phyloP scores from a whole-genome alignment of 495 filamentous ascomycete genomes.

The Neurospora sp. region DNA sequence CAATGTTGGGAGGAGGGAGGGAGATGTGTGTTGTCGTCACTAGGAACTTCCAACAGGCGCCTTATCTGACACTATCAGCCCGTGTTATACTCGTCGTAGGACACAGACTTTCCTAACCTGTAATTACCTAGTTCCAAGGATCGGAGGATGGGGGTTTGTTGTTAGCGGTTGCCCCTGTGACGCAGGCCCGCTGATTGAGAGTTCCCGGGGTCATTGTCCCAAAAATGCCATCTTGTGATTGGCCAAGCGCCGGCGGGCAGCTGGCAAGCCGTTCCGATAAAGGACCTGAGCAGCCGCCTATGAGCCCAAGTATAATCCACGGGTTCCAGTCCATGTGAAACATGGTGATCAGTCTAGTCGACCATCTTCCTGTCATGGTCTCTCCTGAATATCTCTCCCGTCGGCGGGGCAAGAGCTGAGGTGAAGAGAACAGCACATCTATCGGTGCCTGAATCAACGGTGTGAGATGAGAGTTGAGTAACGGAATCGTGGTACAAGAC shows the following conservation, averaged over 20 bases:
- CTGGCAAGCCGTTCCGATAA: background rate
- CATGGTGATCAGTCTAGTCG: background rate
- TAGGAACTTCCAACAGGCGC: background rate
- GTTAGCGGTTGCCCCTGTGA: conserved; percentile 6
- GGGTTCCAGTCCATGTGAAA: background rate
- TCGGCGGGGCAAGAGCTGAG: background rate
- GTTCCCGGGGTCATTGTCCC: conserved; percentile 7
- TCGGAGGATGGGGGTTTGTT: background rate
- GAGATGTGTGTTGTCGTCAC: background rate
- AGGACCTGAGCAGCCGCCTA: background rate
- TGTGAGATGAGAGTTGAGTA: background rate
- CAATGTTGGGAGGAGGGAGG: background rate
- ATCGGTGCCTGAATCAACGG: background rate
- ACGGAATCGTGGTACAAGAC: background rate
- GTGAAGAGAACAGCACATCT: background rate
- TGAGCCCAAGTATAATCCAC: background rate
- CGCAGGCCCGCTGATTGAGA: conserved; percentile 9
- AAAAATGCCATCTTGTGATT: conserved; percentile 1
- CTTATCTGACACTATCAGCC: background rate
- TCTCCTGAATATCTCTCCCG: background rate
- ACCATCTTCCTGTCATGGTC: background rate
- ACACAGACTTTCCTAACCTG: background rate
- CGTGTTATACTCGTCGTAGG: background rate
- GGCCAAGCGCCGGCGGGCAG: background rate
- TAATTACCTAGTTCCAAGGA: background rate